Evolutionary conservation across 75 land plant species (phyloP).

Genomic region (Selaginella tamariscina): DNA sequence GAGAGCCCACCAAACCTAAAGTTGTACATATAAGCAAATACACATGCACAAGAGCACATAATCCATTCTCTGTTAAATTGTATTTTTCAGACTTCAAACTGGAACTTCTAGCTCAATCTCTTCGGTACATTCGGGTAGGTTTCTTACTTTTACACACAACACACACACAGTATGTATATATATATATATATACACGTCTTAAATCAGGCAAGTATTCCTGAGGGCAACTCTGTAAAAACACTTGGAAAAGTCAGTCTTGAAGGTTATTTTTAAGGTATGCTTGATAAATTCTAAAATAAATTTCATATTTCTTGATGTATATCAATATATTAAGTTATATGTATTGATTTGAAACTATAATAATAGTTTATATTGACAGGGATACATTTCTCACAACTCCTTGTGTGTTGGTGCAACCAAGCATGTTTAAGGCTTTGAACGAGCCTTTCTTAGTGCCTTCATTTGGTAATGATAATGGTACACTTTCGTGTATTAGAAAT

Average conservation of each 20-base stretch:
- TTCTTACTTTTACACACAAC: neutral
- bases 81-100: conserved; percentile 86
- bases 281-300: neutral
- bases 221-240: conserved; percentile 49
- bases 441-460: conserved; percentile 34
- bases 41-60: too few species aligned
- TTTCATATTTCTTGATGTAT: neutral
- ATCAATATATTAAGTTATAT: too few species aligned
- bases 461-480: conserved; percentile 55
- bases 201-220: conserved; percentile 64
- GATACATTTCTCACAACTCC: conserved; percentile 80
- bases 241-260: conserved; percentile 50
- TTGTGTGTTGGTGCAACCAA: conserved; percentile 77
- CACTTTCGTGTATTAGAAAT: conserved; percentile 4
- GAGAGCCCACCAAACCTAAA: too few species aligned
- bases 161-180: neutral
- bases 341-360: neutral
- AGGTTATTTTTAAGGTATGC: conserved; percentile 73
- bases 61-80: too few species aligned
- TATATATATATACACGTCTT: neutral
- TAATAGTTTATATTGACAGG: conserved; percentile 23
- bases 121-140: conserved; percentile 72
- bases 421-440: conserved; percentile 30
- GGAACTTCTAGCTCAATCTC: conserved; percentile 85
- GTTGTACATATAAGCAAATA: too few species aligned